Percentiles rank a stretch among this genome's conserved stretches.
Evolutionary conservation across 1,284 basidiomycete species (phyloP).

Genomic region (Clitocybe nebularis): DNA sequence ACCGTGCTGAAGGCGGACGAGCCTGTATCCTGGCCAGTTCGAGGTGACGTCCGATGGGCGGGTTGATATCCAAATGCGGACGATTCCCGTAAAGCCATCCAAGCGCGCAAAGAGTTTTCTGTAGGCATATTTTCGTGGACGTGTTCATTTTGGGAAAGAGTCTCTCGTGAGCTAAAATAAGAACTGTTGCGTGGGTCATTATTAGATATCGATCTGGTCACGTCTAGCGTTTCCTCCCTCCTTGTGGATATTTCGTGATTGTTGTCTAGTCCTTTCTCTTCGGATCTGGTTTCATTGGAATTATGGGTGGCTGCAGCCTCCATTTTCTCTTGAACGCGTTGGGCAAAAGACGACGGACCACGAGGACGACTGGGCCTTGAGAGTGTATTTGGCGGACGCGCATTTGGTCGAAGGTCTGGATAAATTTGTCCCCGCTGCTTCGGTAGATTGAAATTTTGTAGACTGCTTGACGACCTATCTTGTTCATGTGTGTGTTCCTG

Average conservation of each 20-base stretch:
- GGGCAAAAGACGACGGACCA: slow-evolving; percentile 32
- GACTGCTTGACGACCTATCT: neutral
- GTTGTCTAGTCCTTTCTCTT: neutral
- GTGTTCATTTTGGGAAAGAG: neutral
- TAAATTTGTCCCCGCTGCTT: neutral
- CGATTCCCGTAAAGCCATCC: neutral
- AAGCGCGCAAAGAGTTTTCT: neutral
- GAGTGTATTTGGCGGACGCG: slow-evolving; percentile 7
- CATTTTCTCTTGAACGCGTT: slow-evolving; percentile 36
- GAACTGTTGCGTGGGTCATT: neutral
- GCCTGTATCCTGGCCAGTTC: neutral
- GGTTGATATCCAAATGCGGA: neutral
- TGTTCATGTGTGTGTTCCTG: neutral
- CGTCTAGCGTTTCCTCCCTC: no score
- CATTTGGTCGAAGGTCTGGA: slow-evolving; percentile 7
- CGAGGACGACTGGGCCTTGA: slow-evolving; percentile 24
- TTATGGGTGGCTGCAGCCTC: slow-evolving; percentile 13
- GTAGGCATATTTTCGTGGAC: neutral
- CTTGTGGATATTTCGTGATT: neutral
- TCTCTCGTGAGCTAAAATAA: neutral
- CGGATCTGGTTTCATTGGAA: no score
- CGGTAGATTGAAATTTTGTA: slow-evolving; percentile 2
- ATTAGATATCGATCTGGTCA: no score
- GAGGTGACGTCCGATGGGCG: neutral
- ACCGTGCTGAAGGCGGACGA: slow-evolving; percentile 1